These are phyloP conservation scores for Eucalyptus lansdowneana DNA, from an alignment of 345 rosid species.

Conservation along the genomic window DNA sequence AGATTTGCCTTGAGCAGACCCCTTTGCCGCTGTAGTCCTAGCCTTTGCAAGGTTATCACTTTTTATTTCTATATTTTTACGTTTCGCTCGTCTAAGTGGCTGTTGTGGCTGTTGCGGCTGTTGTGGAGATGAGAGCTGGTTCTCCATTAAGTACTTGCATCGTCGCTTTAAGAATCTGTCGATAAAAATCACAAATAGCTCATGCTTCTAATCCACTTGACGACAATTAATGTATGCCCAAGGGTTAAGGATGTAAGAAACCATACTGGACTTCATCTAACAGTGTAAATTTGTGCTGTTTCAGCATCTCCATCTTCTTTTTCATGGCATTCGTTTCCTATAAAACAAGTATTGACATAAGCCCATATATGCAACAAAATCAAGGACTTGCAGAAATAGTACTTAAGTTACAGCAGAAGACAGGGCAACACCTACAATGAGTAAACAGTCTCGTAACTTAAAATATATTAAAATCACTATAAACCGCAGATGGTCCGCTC, in stretches of 20 bases:
- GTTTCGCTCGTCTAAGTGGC: not conserved
- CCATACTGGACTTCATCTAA: constrained; percentile 69
- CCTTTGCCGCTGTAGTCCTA: constrained; percentile 5
- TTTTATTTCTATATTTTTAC: not conserved
- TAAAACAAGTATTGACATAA: not conserved
- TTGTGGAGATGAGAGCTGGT: constrained; percentile 14
- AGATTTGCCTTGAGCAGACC: not conserved
- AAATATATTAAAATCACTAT: not conserved
- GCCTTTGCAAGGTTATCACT: constrained; percentile 9
- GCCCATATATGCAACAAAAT: not conserved
- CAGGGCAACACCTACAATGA: not conserved
- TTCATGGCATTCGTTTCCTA: constrained; percentile 61
- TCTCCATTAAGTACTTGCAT: constrained; percentile 37
- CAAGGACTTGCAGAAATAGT: not conserved
- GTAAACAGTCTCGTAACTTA: not conserved
- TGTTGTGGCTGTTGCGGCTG: not conserved
- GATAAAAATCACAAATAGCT: not conserved
- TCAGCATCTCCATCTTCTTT: constrained; percentile 47
- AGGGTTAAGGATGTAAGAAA: not conserved
- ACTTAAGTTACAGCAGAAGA: not conserved
- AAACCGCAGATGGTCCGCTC: not conserved
- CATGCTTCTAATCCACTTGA: not conserved
- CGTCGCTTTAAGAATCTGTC: constrained; percentile 63
- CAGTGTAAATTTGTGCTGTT: constrained; percentile 30
- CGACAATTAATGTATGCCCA: not conserved